Conservation (phyloP, 2,329 filamentous ascomycete species). For the Ophiognomonia clavigignenti-juglandacearum region DNA sequence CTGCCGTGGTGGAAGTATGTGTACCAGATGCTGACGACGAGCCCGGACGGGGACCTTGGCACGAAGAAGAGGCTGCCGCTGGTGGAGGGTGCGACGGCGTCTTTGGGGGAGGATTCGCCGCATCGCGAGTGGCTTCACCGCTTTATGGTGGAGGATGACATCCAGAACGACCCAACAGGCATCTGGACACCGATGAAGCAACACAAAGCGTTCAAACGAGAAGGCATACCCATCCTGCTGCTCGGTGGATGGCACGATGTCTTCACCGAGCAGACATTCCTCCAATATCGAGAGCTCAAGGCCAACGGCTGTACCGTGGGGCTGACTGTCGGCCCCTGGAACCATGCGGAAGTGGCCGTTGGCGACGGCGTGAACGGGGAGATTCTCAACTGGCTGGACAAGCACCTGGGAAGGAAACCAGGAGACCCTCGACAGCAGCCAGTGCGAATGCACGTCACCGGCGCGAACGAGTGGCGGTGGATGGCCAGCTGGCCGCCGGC, state of each 20-base stretch:
- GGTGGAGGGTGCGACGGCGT: conserved; percentile 1
- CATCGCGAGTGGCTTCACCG: conserved; percentile 2
- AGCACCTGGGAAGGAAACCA: conserved; percentile 4
- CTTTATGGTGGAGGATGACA: neutral
- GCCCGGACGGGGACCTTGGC: neutral
- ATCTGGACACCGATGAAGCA: conserved; percentile 12
- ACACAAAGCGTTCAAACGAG: neutral
- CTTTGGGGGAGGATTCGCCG: conserved; percentile 1
- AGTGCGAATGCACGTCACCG: conserved; percentile 8
- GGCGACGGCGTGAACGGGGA: conserved; percentile 2
- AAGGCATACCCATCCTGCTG: conserved; percentile 5
- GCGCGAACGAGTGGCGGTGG: conserved; percentile 11
- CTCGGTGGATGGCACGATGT: conserved; percentile 13
- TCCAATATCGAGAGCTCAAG: conserved; percentile 5
- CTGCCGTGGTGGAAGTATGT: neutral
- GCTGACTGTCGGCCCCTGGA: conserved; percentile 12
- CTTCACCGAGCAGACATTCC: neutral
- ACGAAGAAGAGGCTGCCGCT: conserved; percentile 9
- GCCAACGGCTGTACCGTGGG: conserved; percentile 4
- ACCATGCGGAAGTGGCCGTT: neutral
- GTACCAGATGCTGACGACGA: neutral
- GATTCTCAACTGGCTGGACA: conserved; percentile 8
- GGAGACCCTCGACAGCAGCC: neutral
- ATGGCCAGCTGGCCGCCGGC: conserved; percentile 15
- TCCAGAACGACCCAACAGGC: neutral